phyloP scores from a whole-genome alignment of 176 grass and related monocot genomes.

The Musa acuminata region DNA sequence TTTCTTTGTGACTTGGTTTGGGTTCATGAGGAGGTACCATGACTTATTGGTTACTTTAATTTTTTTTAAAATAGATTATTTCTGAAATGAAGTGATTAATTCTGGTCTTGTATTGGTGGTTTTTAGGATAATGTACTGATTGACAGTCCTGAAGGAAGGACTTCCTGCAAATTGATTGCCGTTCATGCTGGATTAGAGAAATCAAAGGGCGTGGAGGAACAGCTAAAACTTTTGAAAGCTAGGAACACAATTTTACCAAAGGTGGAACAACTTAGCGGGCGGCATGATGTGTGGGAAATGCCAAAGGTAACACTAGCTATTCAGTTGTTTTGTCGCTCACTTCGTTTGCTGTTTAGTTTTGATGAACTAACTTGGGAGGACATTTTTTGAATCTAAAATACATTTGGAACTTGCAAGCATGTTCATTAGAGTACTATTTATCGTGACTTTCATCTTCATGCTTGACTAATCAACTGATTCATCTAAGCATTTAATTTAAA shows the following conservation, averaged over 20 bases:
- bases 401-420: not conserved
- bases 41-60: not conserved
- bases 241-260: slow-evolving; percentile 57
- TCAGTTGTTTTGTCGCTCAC: not conserved
- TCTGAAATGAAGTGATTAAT: not conserved
- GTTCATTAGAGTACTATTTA: not conserved
- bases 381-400: too few relatives aligned
- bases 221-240: slow-evolving; percentile 48
- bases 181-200: slow-evolving; percentile 79
- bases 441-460: too few relatives aligned
- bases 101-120: slow-evolving; percentile 6
- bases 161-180: slow-evolving; percentile 59
- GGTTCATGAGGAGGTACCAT: slow-evolving; percentile 76
- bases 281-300: slow-evolving; percentile 68
- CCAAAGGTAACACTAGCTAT: slow-evolving; percentile 40
- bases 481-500: not conserved
- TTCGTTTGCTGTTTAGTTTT: not conserved
- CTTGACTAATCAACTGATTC: not conserved
- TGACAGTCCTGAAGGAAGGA: slow-evolving; percentile 51
- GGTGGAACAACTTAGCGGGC: slow-evolving; percentile 52
- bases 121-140: slow-evolving; percentile 55
- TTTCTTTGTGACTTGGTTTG: slow-evolving; percentile 76
- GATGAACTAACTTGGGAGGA: not conserved
- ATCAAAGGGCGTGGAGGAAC: slow-evolving; percentile 52
- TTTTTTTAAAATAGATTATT: not conserved